Evolutionary conservation across 129 eudicot genomes (phyloP).

Genomic region (Silybum marianum): DNA sequence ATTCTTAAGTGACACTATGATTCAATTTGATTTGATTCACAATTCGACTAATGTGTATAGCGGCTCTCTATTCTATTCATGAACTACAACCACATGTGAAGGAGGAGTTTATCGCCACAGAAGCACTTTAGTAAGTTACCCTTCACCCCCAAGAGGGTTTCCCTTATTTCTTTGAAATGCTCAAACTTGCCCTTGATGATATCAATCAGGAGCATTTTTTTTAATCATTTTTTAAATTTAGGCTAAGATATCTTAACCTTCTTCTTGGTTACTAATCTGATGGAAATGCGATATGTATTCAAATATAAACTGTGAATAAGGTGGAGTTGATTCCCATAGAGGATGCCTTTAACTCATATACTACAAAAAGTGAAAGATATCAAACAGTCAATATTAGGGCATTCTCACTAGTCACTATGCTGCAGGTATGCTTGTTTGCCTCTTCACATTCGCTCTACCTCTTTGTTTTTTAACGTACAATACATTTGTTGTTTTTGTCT

Average conservation of each 20-base stretch:
- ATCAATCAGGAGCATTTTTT: not conserved
- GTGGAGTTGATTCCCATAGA: not conserved
- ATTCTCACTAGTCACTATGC: not conserved
- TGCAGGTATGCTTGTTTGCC: not conserved
- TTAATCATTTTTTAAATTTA: not conserved
- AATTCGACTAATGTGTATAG: constrained; percentile 8
- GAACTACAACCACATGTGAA: not conserved
- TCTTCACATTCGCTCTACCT: not conserved
- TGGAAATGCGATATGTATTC: not conserved
- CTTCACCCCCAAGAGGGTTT: not conserved
- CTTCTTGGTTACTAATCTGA: not conserved
- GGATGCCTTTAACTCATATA: not conserved
- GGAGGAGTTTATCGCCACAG: not conserved
- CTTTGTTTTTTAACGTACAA: too few relatives aligned
- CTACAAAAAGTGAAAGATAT: too few relatives aligned
- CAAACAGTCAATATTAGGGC: not conserved
- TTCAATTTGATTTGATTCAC: constrained; percentile 7
- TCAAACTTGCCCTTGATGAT: not conserved
- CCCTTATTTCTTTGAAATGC: not conserved
- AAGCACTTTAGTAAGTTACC: constrained; percentile 12
- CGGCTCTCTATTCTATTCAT: not conserved
- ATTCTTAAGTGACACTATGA: not conserved
- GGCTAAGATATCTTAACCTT: constrained; percentile 5
- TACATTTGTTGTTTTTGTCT: not conserved
- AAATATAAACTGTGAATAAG: not conserved